Evolutionary conservation across 2,329 filamentous ascomycete genomes (phyloP), one percentile per base, ranked within the genome.

Genomic region (Stachybotrys chlorohalonatus): DNA sequence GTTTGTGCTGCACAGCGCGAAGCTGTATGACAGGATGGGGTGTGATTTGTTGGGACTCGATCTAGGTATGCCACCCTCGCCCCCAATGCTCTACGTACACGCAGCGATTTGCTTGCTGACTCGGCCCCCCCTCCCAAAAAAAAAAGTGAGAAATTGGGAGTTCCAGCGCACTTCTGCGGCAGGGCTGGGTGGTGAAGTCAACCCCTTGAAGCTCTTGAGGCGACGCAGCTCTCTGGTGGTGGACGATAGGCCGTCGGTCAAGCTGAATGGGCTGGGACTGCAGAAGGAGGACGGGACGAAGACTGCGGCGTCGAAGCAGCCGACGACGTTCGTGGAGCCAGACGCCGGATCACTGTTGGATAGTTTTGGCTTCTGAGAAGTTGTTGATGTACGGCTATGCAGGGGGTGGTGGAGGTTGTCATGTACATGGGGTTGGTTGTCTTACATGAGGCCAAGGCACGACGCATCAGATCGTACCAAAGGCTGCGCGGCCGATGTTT

Each of bases 291-390:
- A 42, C 13, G 36, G 36, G 64, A 39, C 60, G 70, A 62, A 70
- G 62, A 66, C 61, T 53, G 71, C 68, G 57, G 63, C 70, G 31
- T 80, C 86, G 63, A 78, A 81, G 13, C 79, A 85, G 15, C 84
- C 90, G 1, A 90, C 87, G 17, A 84, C 86, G 58, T 97, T 97
- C 68, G 81, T 95, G 63, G 94, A 99, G 70, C 94, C 94, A n/a
- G 91, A 95, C 73, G 81, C 89, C 31, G 90, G 83, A 67, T 93
- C 90, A 56, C 72, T 99, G 65, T 76, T 97, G 63, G 93, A 97
- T 75, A 92, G 83, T 68, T 97, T 97, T 79, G 93, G 93, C 1
- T 94, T 97, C 67, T 97, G 62, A 63, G 36, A 54, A 42, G 36
- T 42, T 13, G 36, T 42, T 3, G 36, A 42, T 13, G 36, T 9